Base-by-base conservation (phyloP, 1,139 yeast species). In the Waltiozyma sp. region DNA sequence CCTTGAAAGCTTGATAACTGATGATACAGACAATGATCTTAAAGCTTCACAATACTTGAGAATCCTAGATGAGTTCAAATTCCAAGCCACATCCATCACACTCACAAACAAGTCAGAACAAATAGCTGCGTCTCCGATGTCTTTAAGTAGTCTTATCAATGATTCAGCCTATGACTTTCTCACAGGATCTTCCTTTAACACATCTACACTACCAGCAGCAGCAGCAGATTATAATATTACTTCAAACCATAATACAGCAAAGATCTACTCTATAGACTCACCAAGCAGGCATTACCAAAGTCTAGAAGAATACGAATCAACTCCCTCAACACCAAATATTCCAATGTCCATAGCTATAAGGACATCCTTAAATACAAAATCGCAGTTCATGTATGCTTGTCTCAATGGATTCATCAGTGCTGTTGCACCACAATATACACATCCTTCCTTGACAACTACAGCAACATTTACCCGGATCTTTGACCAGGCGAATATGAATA, bases 381-480 rank as follows among this genome's bases (percentile, higher is more conserved):
- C 34, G 7, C 34, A 18, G 19, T 48, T 48, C 41, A 47, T 63
- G 28, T 52, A 59, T 45, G 64, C 64, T 5, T 67, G 68, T 46
- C 58, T 62, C 18, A 57, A 58, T 42, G 58, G 60, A 5, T 67
- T 67, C 46, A 61, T 70, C 44, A 61, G 61, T 1, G 53, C 63
- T n/a, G 54, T 67, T 13, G 66, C 71, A 0, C 68, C 72, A 0
- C 72, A 69, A 38, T 60, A 62, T 34, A 60, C 73, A 0, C 73
- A 68, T 47, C 63, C 66, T 1, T 52, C 60, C 18, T 54, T 70
- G 5, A 67, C 70, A 3, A 70, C 73, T 0, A 61, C 57, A 14
- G 64, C 68, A 0, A 59, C 64, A 1, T 63, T 63, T 42, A 51
- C 63, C 0, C 66, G 65, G 1, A 52, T 57, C 11, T 56, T 60